phyloP scores from a whole-genome alignment of 2,329 filamentous ascomycete genomes.

The Xylaria sp. region DNA sequence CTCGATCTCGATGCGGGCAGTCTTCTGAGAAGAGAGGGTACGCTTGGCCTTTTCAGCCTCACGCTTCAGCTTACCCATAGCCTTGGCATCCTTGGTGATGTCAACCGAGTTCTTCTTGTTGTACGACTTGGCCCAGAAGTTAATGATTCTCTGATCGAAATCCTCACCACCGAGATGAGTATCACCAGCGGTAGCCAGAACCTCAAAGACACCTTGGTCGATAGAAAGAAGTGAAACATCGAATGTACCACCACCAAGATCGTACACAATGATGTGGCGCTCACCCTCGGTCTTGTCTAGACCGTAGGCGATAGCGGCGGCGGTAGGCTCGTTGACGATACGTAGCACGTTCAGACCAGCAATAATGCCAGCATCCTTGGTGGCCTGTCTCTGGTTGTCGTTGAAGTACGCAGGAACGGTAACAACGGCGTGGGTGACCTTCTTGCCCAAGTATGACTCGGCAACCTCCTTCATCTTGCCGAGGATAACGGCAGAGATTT shows the following conservation, averaged over 20 bases:
- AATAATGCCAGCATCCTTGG: conserved; percentile 93
- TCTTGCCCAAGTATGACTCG: conserved; percentile 82
- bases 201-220: conserved; percentile 92
- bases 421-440: conserved; percentile 87
- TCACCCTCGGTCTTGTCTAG: conserved; percentile 86
- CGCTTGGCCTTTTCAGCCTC: conserved; percentile 99
- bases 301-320: conserved; percentile 93
- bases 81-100: conserved; percentile 92
- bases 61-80: conserved; percentile 99
- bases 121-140: conserved; percentile 95
- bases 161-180: conserved; percentile 98
- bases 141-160: conserved; percentile 98
- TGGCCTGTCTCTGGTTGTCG: conserved; percentile 96
- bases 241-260: conserved; percentile 93
- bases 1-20: conserved; percentile 94
- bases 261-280: conserved; percentile 91
- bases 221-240: conserved; percentile 94
- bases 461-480: conserved; percentile 88
- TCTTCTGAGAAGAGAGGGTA: conserved; percentile 93
- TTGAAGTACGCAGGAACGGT: conserved; percentile 99
- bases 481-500: conserved; percentile 82
- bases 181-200: conserved; percentile 93
- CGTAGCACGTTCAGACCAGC: conserved; percentile 94
- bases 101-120: conserved; percentile 98
- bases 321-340: conserved; percentile 96